Conservation (phyloP, 345 rosid species). For the Lagerstroemia speciosa region DNA sequence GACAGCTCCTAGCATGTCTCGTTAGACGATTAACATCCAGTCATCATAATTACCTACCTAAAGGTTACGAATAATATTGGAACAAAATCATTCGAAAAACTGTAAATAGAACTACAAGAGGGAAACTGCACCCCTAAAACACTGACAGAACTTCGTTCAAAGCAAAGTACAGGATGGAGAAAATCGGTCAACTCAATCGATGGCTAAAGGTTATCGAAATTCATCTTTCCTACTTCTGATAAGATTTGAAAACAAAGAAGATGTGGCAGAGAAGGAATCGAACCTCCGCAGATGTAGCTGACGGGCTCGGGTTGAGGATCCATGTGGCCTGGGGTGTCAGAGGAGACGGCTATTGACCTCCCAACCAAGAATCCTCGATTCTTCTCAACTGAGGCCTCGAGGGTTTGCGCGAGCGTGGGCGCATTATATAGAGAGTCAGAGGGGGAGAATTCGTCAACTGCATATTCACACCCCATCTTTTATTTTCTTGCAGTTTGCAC, state of each 20-base stretch:
- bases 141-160: not conserved
- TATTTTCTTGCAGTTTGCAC: too few relatives aligned
- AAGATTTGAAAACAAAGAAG: not conserved
- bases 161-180: not conserved
- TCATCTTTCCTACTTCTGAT: not conserved
- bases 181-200: not conserved
- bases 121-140: not conserved
- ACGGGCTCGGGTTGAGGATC: conserved; percentile 85
- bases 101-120: not conserved
- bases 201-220: not conserved
- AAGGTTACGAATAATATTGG: not conserved
- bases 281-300: conserved; percentile 83
- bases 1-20: not conserved
- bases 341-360: not conserved
- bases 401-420: not conserved
- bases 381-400: accelerated
- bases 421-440: too few relatives aligned
- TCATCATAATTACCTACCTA: not conserved
- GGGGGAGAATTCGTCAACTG: too few relatives aligned
- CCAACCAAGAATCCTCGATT: too few relatives aligned
- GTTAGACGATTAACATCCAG: not conserved
- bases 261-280: not conserved
- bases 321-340: conserved; percentile 20
- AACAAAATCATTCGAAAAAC: not conserved
- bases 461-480: too few relatives aligned